Evolutionary conservation across 2,329 filamentous ascomycete species (phyloP).

Genomic region (Penicillium sp.): DNA sequence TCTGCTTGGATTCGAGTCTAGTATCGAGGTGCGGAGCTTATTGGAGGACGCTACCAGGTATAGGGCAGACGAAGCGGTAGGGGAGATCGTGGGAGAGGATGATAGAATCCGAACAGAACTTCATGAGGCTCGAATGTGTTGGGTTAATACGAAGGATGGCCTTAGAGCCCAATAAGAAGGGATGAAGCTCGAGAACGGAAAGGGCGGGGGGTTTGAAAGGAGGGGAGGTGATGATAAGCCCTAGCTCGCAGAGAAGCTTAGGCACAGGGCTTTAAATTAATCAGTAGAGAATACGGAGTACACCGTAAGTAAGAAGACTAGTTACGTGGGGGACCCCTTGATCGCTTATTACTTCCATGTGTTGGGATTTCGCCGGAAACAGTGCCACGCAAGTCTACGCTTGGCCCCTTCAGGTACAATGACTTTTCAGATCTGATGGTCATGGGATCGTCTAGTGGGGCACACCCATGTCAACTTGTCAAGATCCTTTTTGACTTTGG

Average conservation of each 20-base stretch:
- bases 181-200: slow-evolving; percentile 4
- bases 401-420: slow-evolving; percentile 4
- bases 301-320: background rate
- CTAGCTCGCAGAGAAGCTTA: background rate
- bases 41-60: background rate
- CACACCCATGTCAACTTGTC: background rate
- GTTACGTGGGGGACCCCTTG: slow-evolving; percentile 1
- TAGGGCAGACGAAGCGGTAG: slow-evolving; percentile 11
- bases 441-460: slow-evolving; percentile 19
- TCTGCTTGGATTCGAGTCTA: background rate
- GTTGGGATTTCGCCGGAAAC: slow-evolving; percentile 5
- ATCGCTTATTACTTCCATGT: slow-evolving; percentile 5
- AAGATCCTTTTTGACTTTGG: background rate
- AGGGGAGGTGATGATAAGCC: slow-evolving; percentile 5
- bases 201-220: background rate
- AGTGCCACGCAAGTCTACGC: background rate
- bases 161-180: slow-evolving; percentile 18
- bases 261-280: background rate
- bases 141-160: slow-evolving; percentile 6
- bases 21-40: slow-evolving; percentile 2
- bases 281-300: background rate
- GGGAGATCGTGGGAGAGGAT: slow-evolving; percentile 11
- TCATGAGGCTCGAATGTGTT: slow-evolving; percentile 12
- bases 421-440: slow-evolving; percentile 18
- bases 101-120: slow-evolving; percentile 9